A percentile compares a stretch with the other conserved stretches of the same genome.
phyloP scores from a whole-genome alignment of 2,329 filamentous ascomycete genomes.

The Penicillium sp. region DNA sequence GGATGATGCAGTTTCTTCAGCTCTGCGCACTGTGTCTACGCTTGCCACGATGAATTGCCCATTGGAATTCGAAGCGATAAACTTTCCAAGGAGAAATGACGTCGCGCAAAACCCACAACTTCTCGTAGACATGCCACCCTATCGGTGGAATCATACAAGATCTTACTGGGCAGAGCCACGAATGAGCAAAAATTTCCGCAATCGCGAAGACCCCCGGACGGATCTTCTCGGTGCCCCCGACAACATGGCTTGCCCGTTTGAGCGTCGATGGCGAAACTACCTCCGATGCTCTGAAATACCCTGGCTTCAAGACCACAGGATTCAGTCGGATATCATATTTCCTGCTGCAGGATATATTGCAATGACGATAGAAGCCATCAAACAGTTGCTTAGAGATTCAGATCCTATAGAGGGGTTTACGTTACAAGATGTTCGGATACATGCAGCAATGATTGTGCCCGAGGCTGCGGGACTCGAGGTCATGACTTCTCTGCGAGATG shows the following conservation, averaged over 20 bases:
- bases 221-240: slow-evolving; percentile 30
- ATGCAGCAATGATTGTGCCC: slow-evolving; percentile 25
- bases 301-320: slow-evolving; percentile 34
- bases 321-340: slow-evolving; percentile 26
- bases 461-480: slow-evolving; percentile 20
- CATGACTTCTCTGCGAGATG: slow-evolving; percentile 15
- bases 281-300: slow-evolving; percentile 28
- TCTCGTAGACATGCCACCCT: slow-evolving; percentile 30
- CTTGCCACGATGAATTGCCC: slow-evolving; percentile 15
- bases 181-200: slow-evolving; percentile 24
- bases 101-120: not conserved
- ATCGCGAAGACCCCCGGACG: slow-evolving; percentile 17
- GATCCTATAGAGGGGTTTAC: slow-evolving; percentile 4
- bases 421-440: slow-evolving; percentile 26
- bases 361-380: slow-evolving; percentile 34
- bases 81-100: slow-evolving; percentile 8
- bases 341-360: slow-evolving; percentile 33
- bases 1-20: slow-evolving; percentile 5
- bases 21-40: not conserved
- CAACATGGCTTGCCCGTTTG: slow-evolving; percentile 12
- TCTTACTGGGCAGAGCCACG: slow-evolving; percentile 31
- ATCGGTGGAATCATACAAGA: slow-evolving; percentile 28
- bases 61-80: slow-evolving; percentile 16
- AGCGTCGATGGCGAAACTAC: slow-evolving; percentile 33
- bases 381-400: slow-evolving; percentile 7